Evolutionary conservation across 1,284 basidiomycete species (phyloP), one percentile per base, ranked within the genome.

Genomic region (Trichosporon coremiiforme): DNA sequence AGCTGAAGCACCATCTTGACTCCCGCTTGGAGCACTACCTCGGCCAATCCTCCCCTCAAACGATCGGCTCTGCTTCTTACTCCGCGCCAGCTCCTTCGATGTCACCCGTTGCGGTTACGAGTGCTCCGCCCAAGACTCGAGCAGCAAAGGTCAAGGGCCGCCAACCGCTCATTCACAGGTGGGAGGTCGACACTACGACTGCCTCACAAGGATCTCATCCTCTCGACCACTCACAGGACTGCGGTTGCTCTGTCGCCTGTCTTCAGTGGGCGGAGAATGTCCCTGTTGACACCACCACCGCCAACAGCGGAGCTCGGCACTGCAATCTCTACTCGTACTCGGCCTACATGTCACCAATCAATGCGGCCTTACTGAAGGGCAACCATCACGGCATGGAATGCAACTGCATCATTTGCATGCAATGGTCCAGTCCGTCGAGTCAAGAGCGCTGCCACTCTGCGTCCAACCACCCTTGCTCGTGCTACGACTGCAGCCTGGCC

Each of bases 191-290:
- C 9, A 4, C 31, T 1, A 2, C 36, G 6, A 33, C n/a, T n/a
- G n/a, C 31, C 6, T n/a, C 29, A 5, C 1, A 8, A 15, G 6
- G 1, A 15, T 1, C 57, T n/a, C 57, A 35, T 13, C 13, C 13
- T 8, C 57, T 60, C 17, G 57, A 60, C 8, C 57, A 60, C 17
- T 5, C 57, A 1, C 3, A 60, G 13, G 57, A 60, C n/a, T 60
- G 57, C 57, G 15, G n/a, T 5, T 60, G 57, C 29, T 60, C 57
- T 7, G 31, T 35, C 31, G 31, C 57, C 31, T 60, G 57, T 60
- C 57, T 33, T 6, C 57, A 60, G 15, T 60, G 57, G 57, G 57
- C 6, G 17, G 31, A 33, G 29, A n/a, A 4, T 5, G 10, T 12
- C 22, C 25, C 22, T 2, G 10, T 15, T n/a, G n/a, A n/a, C n/a